phyloP scores from a whole-genome alignment of 2,329 filamentous ascomycete genomes.

The Zasmidium cellare region DNA sequence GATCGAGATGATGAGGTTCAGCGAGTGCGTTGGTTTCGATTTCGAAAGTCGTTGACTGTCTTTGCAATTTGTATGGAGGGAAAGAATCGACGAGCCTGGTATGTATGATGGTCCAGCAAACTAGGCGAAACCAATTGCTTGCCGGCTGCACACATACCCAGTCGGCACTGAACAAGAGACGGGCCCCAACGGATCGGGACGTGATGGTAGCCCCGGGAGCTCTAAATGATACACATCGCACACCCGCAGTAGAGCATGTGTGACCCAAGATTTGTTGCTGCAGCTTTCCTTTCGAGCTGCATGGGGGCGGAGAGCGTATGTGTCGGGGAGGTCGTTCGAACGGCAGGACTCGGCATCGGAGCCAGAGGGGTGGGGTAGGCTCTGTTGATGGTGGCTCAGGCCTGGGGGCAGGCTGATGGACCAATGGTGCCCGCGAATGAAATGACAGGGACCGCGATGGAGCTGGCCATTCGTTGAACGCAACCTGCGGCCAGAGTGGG shows the following conservation, averaged over 20 bases:
- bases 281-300: background rate
- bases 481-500: background rate
- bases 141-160: slow-evolving; percentile 18
- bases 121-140: slow-evolving; percentile 18
- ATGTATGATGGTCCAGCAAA: slow-evolving; percentile 13
- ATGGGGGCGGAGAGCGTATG: background rate
- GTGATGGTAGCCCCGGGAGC: slow-evolving; percentile 4
- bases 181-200: slow-evolving; percentile 12
- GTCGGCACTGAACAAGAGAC: slow-evolving; percentile 11
- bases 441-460: slow-evolving; percentile 12
- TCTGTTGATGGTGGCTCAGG: background rate
- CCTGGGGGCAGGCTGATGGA: slow-evolving; percentile 8
- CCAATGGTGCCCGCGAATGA: slow-evolving; percentile 18
- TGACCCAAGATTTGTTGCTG: background rate
- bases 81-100: background rate
- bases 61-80: background rate
- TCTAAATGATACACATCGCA: slow-evolving; percentile 18
- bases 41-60: background rate
- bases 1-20: background rate
- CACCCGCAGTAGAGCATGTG: background rate
- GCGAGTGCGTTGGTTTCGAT: background rate
- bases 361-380: slow-evolving; percentile 12
- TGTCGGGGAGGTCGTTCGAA: background rate
- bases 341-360: slow-evolving; percentile 12
- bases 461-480: slow-evolving; percentile 20